Evolutionary conservation across 352 stramenopile species (phyloP).

Genomic region (Aphanomyces stellatus): DNA sequence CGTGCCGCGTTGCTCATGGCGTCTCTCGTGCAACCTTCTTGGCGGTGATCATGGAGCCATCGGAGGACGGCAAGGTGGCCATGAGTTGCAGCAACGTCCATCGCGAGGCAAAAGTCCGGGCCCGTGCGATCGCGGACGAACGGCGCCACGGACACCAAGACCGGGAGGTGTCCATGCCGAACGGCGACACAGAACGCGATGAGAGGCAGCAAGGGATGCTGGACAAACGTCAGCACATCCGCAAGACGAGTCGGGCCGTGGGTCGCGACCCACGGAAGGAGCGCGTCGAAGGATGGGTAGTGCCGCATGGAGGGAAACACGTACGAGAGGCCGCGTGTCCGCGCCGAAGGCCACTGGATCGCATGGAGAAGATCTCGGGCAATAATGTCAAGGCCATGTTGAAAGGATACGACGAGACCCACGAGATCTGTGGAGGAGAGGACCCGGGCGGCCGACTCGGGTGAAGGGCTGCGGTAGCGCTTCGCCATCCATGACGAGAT

Average conservation of each 20-base stretch:
- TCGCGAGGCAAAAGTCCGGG: neutral
- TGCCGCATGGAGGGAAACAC: neutral
- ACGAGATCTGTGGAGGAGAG: neutral
- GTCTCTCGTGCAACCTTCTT: constrained; percentile 5
- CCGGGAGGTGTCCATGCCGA: neutral
- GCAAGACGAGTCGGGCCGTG: neutral
- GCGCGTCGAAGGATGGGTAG: neutral
- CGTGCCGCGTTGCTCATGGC: constrained; percentile 18
- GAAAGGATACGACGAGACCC: neutral
- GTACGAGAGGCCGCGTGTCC: neutral
- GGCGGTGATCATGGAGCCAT: neutral
- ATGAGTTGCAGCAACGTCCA: constrained; percentile 16
- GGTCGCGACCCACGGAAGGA: neutral
- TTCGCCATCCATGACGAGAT: no score
- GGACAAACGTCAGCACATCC: neutral
- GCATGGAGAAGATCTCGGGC: neutral
- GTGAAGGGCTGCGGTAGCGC: no score
- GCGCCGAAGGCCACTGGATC: neutral
- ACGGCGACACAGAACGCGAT: constrained; percentile 3
- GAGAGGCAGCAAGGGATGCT: neutral
- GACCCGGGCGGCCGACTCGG: neutral
- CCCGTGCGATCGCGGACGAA: neutral
- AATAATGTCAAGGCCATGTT: neutral
- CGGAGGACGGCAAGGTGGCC: constrained; percentile 2
- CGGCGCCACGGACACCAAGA: neutral